Conservation (phyloP, 2,329 filamentous ascomycete species). For the Myriosclerotinia duriaeana region DNA sequence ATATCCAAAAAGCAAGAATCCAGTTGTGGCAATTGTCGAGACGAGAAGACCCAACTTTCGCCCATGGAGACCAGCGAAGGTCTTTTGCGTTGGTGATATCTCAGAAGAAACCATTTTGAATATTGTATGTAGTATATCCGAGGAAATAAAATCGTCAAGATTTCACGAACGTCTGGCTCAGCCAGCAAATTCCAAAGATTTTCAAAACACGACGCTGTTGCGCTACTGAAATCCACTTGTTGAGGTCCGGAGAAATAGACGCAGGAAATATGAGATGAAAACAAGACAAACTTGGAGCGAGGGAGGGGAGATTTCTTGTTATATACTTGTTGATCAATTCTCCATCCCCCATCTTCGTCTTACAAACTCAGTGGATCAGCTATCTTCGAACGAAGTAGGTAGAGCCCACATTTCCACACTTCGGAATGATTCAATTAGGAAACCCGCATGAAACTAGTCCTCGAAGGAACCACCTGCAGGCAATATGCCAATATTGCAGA, state of each 20-base stretch:
- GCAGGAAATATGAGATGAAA: constrained; percentile 6
- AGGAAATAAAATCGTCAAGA: constrained; percentile 19
- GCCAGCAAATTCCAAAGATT: constrained; percentile 19
- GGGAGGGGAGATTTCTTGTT: constrained; percentile 8
- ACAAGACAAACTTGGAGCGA: constrained; percentile 4
- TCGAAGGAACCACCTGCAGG: constrained; percentile 11
- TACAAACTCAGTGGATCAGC: constrained; percentile 9
- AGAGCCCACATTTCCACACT: constrained; percentile 19
- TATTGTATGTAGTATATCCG: neutral
- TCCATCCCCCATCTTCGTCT: constrained; percentile 16
- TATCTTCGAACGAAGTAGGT: neutral
- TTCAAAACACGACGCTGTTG: constrained; percentile 20
- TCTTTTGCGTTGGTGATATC: constrained; percentile 23
- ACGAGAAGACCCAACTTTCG: constrained; percentile 66
- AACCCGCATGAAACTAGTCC: constrained; percentile 15
- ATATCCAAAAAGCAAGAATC: constrained; percentile 85
- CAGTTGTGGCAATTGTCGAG: constrained; percentile 68
- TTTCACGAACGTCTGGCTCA: constrained; percentile 16
- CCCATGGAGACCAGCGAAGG: constrained; percentile 62
- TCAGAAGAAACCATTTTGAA: constrained; percentile 14
- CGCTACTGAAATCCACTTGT: constrained; percentile 15
- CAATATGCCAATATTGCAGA: neutral
- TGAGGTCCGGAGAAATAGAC: constrained; percentile 9
- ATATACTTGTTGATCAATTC: constrained; percentile 19
- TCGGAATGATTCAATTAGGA: constrained; percentile 15